Evolutionary conservation across 495 filamentous ascomycete genomes (phyloP), one percentile per base, ranked within the genome.

Genomic region (Melanomma pulvis-pyrius): DNA sequence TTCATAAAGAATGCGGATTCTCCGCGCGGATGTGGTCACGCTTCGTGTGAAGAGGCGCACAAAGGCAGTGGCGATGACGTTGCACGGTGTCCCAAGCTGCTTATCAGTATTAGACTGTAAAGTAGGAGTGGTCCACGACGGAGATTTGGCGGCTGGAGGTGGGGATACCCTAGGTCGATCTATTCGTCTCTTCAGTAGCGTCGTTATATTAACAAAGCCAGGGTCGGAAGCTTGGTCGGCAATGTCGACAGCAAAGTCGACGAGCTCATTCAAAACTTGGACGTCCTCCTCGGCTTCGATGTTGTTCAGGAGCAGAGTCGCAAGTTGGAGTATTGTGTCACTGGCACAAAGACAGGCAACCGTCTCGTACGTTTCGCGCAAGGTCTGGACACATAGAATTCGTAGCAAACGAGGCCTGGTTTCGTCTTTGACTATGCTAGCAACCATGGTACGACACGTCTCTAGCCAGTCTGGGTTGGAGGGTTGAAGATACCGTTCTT

Each of bases 401-500:
- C 92, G 88, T 60, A 92, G 84, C 41, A 86, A 81, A 1, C 87
- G 82, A 25, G 86, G 81, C 51, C 91, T 86, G 54, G 74, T 81
- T 13, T 79, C 82, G 67, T 89, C 82, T 36, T 81, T 83, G 55
- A 93, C 84, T 67, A 96, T 88, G 12, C 83, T 80, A 26, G 84
- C 79, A 52, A 92, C 78, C 1, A 94, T 77, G 8, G 81, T 77
- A 25, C 76, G 82, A 25, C 87, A 83, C 65, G 90, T 87, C 5
- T 78, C 76, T 30, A 88, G 79, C 88, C 91, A 96, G 9, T 83
- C 74, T 15, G 78, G 74, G 71, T 87, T 86, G 4, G 87, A 90
- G 25, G 90, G 92, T 61, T 86, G 88, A 65, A 89, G 91, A 59
- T 86, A 86, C 28, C 84, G 79, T 58, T 84, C 82, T 63, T 87